Evolutionary conservation across 75 land plant species (phyloP).

Genomic region (Cryptomeria japonica): DNA sequence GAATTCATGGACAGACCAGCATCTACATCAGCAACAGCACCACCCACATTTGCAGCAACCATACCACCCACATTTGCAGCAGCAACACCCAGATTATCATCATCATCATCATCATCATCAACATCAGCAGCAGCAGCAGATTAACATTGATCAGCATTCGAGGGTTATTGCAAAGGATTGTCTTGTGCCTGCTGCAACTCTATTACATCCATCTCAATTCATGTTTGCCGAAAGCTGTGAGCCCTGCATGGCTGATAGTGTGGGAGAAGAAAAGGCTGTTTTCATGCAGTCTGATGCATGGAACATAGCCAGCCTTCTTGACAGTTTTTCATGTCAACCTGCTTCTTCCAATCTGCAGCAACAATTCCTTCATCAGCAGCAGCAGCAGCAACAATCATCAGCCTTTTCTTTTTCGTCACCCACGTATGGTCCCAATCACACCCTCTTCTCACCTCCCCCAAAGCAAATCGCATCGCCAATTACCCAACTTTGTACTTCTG

Average conservation of each 20-base stretch:
- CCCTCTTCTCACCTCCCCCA: background rate
- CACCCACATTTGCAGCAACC: background rate
- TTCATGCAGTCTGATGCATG: slow-evolving; percentile 2
- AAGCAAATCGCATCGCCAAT: background rate
- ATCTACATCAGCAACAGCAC: background rate
- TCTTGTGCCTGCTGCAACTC: background rate
- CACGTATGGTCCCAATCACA: background rate
- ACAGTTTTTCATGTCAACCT: background rate
- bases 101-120: too few relatives aligned
- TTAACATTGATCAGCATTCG: background rate
- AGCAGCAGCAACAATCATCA: background rate
- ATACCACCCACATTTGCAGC: background rate
- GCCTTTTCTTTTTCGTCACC: background rate
- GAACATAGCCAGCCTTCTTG: background rate
- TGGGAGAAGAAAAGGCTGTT: background rate
- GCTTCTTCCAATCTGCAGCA: background rate
- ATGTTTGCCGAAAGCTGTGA: background rate
- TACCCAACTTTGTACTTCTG: background rate
- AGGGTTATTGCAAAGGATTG: background rate
- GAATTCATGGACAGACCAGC: background rate
- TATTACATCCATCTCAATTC: background rate
- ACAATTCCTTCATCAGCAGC: background rate
- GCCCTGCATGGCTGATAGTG: background rate
- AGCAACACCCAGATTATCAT: background rate
- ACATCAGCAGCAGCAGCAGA: background rate